A percentile compares a stretch with the other conserved stretches of the same genome.
These are phyloP conservation scores for Trypanosoma mega DNA, from an alignment of 208 protist genomes.

Conservation along the genomic window DNA sequence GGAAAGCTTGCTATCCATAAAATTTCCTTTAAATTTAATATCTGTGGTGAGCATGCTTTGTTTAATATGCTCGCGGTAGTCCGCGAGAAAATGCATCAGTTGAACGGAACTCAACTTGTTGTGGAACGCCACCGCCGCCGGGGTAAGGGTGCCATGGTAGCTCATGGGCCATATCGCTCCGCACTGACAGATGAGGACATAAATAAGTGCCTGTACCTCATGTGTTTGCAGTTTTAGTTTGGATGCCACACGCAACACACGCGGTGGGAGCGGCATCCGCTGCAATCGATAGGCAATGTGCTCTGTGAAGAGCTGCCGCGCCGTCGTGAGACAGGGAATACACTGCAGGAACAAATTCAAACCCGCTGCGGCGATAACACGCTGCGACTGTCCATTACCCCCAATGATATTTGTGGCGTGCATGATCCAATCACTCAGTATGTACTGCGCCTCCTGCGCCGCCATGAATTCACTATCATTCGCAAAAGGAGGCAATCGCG, in stretches of 20 bases:
- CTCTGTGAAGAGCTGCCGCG: slow-evolving; percentile 20
- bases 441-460: slow-evolving; percentile 45
- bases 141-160: slow-evolving; percentile 41
- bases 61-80: slow-evolving; percentile 78
- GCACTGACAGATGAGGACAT: slow-evolving; percentile 73
- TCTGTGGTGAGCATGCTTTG: slow-evolving; percentile 74
- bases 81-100: slow-evolving; percentile 68
- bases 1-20: slow-evolving; percentile 64
- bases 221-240: slow-evolving; percentile 49
- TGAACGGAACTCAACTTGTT: slow-evolving; percentile 64
- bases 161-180: slow-evolving; percentile 23
- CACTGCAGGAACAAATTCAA: slow-evolving; percentile 51
- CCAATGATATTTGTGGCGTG: slow-evolving; percentile 16
- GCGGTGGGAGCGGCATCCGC: slow-evolving; percentile 54
- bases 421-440: slow-evolving; percentile 33
- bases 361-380: slow-evolving; percentile 21
- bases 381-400: slow-evolving; percentile 28
- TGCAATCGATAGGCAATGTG: slow-evolving; percentile 35
- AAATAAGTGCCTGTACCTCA: slow-evolving; percentile 56
- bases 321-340: slow-evolving; percentile 41
- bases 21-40: slow-evolving; percentile 42
- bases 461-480: slow-evolving; percentile 68
- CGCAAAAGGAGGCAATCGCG: slow-evolving; percentile 42
- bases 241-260: slow-evolving; percentile 65
- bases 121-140: slow-evolving; percentile 51